A percentile compares a stretch with the other conserved stretches of the same genome.
phyloP scores from a whole-genome alignment of 352 stramenopile species.

The Pythium volutum region DNA sequence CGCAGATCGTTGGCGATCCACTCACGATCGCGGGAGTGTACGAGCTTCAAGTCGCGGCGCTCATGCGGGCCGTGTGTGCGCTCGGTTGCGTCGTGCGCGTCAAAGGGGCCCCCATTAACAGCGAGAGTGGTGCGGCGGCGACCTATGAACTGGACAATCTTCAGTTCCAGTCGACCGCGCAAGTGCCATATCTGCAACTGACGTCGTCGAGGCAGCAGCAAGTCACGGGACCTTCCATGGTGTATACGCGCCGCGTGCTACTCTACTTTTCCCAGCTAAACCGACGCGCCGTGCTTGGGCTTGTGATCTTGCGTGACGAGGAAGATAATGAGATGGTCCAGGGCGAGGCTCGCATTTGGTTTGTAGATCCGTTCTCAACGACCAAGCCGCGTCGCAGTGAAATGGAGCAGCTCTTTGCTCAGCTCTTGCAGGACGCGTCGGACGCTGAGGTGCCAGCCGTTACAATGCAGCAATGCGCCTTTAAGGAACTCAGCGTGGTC shows the following conservation, averaged over 20 bases:
- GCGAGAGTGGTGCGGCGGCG: conserved; percentile 1
- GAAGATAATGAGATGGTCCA: conserved; percentile 20
- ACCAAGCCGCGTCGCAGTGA: conserved; percentile 45
- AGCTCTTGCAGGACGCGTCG: conserved; percentile 37
- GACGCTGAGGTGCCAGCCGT: conserved; percentile 27
- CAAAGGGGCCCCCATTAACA: conserved; percentile 19
- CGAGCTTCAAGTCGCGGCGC: conserved; percentile 90
- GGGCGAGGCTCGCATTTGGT: conserved; percentile 61
- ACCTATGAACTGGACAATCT: conserved; percentile 68
- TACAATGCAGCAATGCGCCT: conserved; percentile 47
- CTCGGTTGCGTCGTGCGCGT: conserved; percentile 87
- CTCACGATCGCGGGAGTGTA: conserved; percentile 87
- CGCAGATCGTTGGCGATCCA: conserved; percentile 77
- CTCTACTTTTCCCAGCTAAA: conserved; percentile 76
- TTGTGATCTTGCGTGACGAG: conserved; percentile 48
- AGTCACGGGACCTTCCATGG: neutral
- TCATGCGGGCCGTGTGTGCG: conserved; percentile 88
- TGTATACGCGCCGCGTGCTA: conserved; percentile 42
- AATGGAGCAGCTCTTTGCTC: conserved; percentile 51
- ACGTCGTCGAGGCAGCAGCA: conserved; percentile 17
- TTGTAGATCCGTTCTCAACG: conserved; percentile 62
- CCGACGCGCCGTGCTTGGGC: conserved; percentile 48
- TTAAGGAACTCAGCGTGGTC: conserved; percentile 69
- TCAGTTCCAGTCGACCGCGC: conserved; percentile 69
- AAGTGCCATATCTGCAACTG: conserved; percentile 61